Base-by-base conservation (phyloP, 768 basidiomycete species). In the Rhodotorula graminis region DNA sequence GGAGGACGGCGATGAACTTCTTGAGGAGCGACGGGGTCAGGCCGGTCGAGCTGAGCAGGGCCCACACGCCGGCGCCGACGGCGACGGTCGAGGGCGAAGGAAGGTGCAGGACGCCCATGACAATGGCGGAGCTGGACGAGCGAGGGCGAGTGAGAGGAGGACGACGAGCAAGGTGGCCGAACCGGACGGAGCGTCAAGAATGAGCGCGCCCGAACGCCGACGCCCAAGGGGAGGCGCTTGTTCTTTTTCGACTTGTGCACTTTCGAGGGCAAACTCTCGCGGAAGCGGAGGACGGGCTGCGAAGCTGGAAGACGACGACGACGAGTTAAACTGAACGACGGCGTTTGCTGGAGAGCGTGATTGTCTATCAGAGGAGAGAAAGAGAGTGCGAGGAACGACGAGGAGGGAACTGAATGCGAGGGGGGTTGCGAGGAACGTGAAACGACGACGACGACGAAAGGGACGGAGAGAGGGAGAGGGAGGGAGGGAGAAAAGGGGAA, bases 51-150 rank as follows among this genome's bases (percentile, higher is more conserved):
- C 25, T 11, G 16, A 69, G 49, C 47, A 73, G 58, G 14, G 69
- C 42, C 19, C 61, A 27, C 8, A 57, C 55, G 62, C 58, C 27
- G 0, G 69, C 59, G 2, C 49, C 66, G 33, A 62, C 66, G 10
- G 56, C n/a, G 37, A 69, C 40, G 1, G 72, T 69, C 21, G 67
- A 57, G 18, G 64, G 56, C 10, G 69, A 59, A 0, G 69, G 73
- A 0, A 67, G 12, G 33, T 65, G 60, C 21, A 42, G 37, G 15
- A 61, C 15, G 40, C 40, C 44, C 60, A 61, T 61, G n/a, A n/a
- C 23, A 1, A 21, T 7, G 21, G 27, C 3, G 29, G 31, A 37
- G 18, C 18, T 37, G 31, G 56, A 6, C 31, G 29, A 18, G 33
- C 55, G 55, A 56, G 29, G 9, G 31, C 2, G 3, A 19, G 21